phyloP scores from a whole-genome alignment of 352 stramenopile genomes.

The Pythium insidiosum region DNA sequence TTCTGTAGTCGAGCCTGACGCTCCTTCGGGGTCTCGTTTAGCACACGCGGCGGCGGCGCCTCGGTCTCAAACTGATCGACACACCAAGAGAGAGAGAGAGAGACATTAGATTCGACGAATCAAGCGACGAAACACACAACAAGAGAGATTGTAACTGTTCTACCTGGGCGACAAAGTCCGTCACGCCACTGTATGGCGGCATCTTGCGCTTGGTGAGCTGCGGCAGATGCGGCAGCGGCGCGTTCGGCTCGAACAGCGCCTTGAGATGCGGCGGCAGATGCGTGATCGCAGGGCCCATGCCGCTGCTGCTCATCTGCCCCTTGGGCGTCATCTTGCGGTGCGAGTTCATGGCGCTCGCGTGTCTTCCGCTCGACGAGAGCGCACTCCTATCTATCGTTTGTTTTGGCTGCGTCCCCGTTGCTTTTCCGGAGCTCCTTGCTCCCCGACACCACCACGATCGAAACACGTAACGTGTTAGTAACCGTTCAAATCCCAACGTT shows the following conservation, averaged over 20 bases:
- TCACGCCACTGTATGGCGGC: conserved; percentile 64
- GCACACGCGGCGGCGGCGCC: conserved; percentile 35
- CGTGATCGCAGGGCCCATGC: conserved; percentile 79
- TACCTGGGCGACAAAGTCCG: conserved; percentile 29
- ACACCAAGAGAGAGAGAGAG: background rate
- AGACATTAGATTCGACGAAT: background rate
- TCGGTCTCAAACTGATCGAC: conserved; percentile 48
- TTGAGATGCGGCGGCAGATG: conserved; percentile 75
- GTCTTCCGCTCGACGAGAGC: no score
- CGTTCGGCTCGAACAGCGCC: conserved; percentile 73
- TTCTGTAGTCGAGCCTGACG: conserved; percentile 47
- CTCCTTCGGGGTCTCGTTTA: conserved; percentile 77
- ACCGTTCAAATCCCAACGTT: background rate
- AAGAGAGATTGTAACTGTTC: background rate
- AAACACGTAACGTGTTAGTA: conserved; percentile 1
- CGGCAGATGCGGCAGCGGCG: conserved; percentile 59
- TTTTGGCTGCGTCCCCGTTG: no score
- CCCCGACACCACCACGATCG: no score
- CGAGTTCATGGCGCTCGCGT: conserved; percentile 53
- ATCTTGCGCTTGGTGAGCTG: conserved; percentile 83
- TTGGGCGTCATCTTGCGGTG: conserved; percentile 87
- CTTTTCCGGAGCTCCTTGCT: no score
- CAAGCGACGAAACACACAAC: background rate
- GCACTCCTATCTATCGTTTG: no score
- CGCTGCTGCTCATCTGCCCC: conserved; percentile 83